Evolutionary conservation across 352 stramenopile genomes (phyloP), one percentile per base, ranked within the genome.

Genomic region (Globisporangium okanoganense): DNA sequence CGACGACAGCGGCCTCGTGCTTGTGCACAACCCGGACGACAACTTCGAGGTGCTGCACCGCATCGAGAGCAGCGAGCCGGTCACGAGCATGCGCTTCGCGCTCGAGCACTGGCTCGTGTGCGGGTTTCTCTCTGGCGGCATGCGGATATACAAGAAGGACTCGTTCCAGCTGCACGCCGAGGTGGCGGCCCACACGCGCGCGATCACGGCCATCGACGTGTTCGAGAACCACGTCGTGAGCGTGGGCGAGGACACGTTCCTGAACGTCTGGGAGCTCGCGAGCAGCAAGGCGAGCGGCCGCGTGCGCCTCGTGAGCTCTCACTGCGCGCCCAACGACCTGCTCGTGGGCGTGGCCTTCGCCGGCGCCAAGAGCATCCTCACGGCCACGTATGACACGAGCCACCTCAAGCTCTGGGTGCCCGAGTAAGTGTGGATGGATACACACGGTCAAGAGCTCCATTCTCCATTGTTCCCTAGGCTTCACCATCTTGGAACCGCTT

Each of bases 241-340:
- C 0, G 81, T 92, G 38, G 77, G 82, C 9, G 82, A 93, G 57
- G 78, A 95, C 62, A 90, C 78, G 12, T 94, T 87, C 65, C 50
- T 92, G 49, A 90, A 94, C 58, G 76, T 92, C 48, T 93, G 83
- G 81, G 80, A 91, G 52, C 59, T 87, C 16, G 52, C 53, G 2
- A 71, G 58, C 20, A 66, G 22, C 45, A 73, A 68, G 29, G 48
- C 38, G 1, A 50, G 44, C 24, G 61, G 67, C 3, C 64, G 63
- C 0, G 57, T 91, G 40, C 74, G 80, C 52, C 70, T 90, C 13
- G 73, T 65, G 53, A 91, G 80, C 60, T 90, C 80, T 7, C 81
- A 91, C 33, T 59, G 50, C 24, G 78, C 85, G 16, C 61, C 71
- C 2, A 90, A 94, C 58, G 80, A 91, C 40, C 56, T 92, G 22